Base-by-base conservation (phyloP, 192 early-diverging fungal genomes). In the Piromyces sp. region DNA sequence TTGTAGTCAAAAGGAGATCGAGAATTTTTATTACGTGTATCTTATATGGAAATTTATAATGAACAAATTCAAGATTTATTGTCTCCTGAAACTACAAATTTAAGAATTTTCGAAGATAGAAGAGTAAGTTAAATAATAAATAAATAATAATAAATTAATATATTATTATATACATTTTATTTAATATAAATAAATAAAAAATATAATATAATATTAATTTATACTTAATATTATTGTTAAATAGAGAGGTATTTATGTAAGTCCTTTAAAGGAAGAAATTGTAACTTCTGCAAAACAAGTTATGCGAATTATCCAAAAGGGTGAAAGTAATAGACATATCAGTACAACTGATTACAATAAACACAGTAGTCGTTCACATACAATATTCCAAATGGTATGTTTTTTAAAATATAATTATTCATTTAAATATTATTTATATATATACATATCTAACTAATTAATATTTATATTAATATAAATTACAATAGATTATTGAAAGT, bases 41-140 rank as follows among this genome's bases (percentile, higher is more conserved):
- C 94, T 30, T 99, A 98, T 86, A 83, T 99, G 82, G 98, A 99
- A 85, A 98, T 99, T 42, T 99, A 99, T 87, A 97, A 97, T 86
- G 96, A 97, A 84, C 91, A 88, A 0, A 92, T 99, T 81, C 92
- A 92, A 26, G 98, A 99, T 85, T 85, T 99, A 37, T 89, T 99
- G 5, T 88, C 91, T 29, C 96, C 97, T 0, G 90, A 92, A 29
- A 94, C 92, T 79, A 87, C 86, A 79, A 92, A 98, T 82, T 86
- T 99, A 38, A 90, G 92, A 84, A 98, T 99, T 83, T 93, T 95
- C 78, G 95, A 98, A 82, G 90, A 93, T 83, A 81, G 87, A 30
- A 91, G 88, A 87, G 84, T 79, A 29, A 79, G 31, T 33, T n/a
- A n/a, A n/a, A n/a, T n/a, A n/a, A n/a, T 30, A 16, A 30, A 36